Base-by-base conservation (phyloP, 169 alveolate genomes). In the Hepatocystis sp. region DNA sequence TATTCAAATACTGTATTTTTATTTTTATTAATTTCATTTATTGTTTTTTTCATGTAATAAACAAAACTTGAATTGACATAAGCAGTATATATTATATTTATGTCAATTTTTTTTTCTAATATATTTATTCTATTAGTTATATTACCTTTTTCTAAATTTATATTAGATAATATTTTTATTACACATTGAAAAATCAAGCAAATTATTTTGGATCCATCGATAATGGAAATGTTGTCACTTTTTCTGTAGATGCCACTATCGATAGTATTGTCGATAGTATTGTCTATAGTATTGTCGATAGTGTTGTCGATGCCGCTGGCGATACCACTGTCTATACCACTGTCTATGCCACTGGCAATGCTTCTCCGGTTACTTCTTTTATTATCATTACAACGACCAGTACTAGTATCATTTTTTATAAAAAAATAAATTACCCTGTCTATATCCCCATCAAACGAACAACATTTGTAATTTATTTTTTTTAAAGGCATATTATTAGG, bases 381-480 rank as follows among this genome's bases (percentile, higher is more conserved):
- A n/a, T n/a, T n/a, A n/a, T n/a, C n/a, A 36, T 10, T 36, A 10
- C 10, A 5, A 5, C 5, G 15, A 36, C 15, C 15, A 36, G 10
- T 10, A 7, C 10, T 10, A 10, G 5, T 36, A 10, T 32, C 25
- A 19, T 84, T 63, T 17, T 34, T 42, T 8, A 90, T 53, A 56
- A 42, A 66, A 51, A 81, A 92, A 85, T 92, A 92, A 23, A 90
- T 27, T 10, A 92, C 28, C 13, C 95, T 36, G 27, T 92, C 95
- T 11, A 90, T 93, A 17, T 92, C 95, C 1, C 95, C 95, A 58
- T 92, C 95, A 28, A 92, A 92, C 7, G 93, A 42, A 39, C 93
- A 89, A 49, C 47, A 90, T 52, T 93, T 67, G 32, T 58, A 17
- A n/a, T 60, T 49, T 1, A n/a, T 25, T 2, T 28, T 27, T 13